Percentiles rank a stretch among this genome's conserved stretches.
phyloP scores from a whole-genome alignment of 1,284 basidiomycete species.

The Porphyrellus sp. region DNA sequence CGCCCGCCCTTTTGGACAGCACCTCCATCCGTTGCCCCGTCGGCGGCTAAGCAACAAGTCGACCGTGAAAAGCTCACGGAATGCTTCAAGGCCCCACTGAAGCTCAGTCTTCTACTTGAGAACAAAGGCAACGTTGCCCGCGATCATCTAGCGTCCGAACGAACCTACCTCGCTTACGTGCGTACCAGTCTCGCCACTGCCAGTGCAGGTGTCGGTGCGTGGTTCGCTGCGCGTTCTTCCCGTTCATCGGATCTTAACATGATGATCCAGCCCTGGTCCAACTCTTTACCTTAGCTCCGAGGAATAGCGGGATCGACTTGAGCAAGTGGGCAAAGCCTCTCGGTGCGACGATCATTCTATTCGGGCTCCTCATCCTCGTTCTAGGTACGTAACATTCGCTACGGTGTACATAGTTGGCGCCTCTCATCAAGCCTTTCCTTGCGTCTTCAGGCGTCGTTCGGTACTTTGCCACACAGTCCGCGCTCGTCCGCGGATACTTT shows the following conservation, averaged over 20 bases:
- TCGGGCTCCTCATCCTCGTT: conserved; percentile 25
- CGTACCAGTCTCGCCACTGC: conserved; percentile 41
- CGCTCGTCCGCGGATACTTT: conserved; percentile 31
- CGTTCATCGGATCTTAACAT: neutral
- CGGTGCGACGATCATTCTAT: conserved; percentile 25
- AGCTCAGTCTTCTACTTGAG: conserved; percentile 28
- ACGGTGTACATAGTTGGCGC: neutral
- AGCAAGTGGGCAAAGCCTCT: conserved; percentile 25
- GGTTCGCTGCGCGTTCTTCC: neutral
- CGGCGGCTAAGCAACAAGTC: neutral
- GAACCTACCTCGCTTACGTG: conserved; percentile 43
- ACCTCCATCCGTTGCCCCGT: neutral
- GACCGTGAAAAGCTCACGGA: neutral
- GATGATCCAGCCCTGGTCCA: conserved; percentile 26
- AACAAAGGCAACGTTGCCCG: conserved; percentile 38
- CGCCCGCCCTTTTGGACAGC: neutral
- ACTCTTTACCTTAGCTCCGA: conserved; percentile 18
- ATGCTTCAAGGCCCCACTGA: conserved; percentile 9
- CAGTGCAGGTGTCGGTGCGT: conserved; percentile 40
- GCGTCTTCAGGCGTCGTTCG: conserved; percentile 22
- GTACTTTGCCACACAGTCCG: conserved; percentile 29
- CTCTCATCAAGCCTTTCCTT: neutral
- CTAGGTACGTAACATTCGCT: conserved; percentile 16
- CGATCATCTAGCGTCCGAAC: conserved; percentile 42
- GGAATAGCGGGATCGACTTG: conserved; percentile 2